A percentile compares a stretch with the other conserved stretches of the same genome.
Evolutionary conservation across 345 rosid genomes (phyloP).

Genomic region (Aquilaria sinensis): DNA sequence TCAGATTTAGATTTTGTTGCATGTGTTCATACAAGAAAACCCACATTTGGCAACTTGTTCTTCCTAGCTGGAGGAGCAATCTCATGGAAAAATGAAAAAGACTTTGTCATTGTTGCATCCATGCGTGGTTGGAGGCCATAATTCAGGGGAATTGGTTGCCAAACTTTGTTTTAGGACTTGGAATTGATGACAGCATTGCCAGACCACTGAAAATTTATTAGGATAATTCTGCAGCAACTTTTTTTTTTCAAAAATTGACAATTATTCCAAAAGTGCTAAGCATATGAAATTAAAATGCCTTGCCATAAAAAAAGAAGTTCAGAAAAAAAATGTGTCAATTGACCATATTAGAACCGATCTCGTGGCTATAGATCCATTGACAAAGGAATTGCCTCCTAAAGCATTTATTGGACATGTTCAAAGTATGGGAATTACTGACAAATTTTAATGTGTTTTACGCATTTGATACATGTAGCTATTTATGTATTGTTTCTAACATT

Average conservation of each 20-base stretch:
- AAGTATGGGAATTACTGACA: background rate
- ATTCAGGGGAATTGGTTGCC: background rate
- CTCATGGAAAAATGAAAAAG: background rate
- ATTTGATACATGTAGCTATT: no score
- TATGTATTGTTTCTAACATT: no score
- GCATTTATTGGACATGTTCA: background rate
- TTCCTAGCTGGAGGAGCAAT: background rate
- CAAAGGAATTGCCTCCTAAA: background rate
- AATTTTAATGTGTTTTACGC: no score
- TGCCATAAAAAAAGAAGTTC: background rate
- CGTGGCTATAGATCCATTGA: background rate
- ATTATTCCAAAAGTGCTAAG: background rate
- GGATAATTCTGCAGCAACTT: background rate
- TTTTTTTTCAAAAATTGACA: background rate
- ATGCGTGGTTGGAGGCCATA: background rate
- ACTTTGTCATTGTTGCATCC: background rate
- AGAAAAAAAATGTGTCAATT: background rate
- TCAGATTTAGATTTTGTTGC: background rate
- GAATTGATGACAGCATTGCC: background rate
- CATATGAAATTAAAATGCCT: background rate
- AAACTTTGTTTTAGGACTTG: slow-evolving; percentile 1
- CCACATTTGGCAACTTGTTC: background rate
- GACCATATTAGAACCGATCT: background rate
- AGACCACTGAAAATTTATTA: background rate
- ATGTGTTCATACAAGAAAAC: background rate